Conservation (phyloP, 2,329 filamentous ascomycete species). For the Capronia americana region DNA sequence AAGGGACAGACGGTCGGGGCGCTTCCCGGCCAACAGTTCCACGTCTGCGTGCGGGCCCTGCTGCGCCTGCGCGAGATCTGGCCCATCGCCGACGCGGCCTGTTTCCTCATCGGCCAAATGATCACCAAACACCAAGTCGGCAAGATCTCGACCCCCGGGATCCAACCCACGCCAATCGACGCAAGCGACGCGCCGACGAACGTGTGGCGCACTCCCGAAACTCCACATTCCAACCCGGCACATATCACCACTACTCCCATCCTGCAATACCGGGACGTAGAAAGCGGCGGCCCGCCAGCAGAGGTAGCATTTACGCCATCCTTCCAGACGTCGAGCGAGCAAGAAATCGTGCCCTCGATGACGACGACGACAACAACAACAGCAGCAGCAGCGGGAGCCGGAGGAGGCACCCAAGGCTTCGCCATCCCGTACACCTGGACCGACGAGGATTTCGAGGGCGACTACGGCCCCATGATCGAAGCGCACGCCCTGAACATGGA, state of each 20-base stretch:
- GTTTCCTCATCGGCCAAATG: slow-evolving; percentile 34
- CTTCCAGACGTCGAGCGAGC: not conserved
- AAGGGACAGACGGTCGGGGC: slow-evolving; percentile 17
- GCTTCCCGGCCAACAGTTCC: slow-evolving; percentile 30
- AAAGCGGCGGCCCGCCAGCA: not conserved
- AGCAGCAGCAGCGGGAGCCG: not conserved
- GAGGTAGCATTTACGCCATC: slow-evolving; percentile 1
- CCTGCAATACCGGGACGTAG: not conserved
- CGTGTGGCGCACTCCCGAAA: slow-evolving; percentile 12
- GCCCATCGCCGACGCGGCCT: slow-evolving; percentile 36
- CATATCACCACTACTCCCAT: not conserved
- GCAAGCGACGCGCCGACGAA: slow-evolving; percentile 11
- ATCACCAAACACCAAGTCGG: slow-evolving; percentile 32
- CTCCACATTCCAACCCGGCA: not conserved
- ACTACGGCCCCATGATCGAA: slow-evolving; percentile 27
- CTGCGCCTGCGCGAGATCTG: slow-evolving; percentile 32
- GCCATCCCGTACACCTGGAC: slow-evolving; percentile 16
- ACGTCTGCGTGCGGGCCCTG: slow-evolving; percentile 31
- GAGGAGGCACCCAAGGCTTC: not conserved
- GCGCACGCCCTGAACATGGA: slow-evolving; percentile 34
- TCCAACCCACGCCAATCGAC: slow-evolving; percentile 17
- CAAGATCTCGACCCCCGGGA: slow-evolving; percentile 20
- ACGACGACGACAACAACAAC: not conserved
- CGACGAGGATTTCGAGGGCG: slow-evolving; percentile 19
- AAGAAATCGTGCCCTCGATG: not conserved